A percentile compares a stretch with the other conserved stretches of the same genome.
phyloP scores from a whole-genome alignment of 106 monocot genomes.

The Dendrobium chrysotoxum region DNA sequence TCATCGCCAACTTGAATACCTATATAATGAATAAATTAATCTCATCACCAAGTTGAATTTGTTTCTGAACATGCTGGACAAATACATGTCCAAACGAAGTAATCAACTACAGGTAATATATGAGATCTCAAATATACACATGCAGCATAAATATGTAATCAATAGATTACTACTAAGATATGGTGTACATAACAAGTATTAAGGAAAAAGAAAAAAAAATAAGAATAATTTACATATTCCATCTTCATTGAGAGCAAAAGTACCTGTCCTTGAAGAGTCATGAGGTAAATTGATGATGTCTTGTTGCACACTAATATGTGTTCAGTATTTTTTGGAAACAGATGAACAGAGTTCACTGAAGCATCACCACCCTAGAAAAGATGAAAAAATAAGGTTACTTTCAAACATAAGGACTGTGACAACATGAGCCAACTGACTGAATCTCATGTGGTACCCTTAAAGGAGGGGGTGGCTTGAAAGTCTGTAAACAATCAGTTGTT shows the following conservation, averaged over 20 bases:
- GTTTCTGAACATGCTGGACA: background rate
- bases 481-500: conserved; percentile 92
- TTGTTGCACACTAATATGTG: conserved; percentile 95
- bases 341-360: conserved; percentile 85
- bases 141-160: background rate
- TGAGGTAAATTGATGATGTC: conserved; percentile 91
- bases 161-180: background rate
- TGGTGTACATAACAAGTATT: background rate
- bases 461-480: conserved; percentile 98
- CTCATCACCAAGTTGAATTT: background rate
- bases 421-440: background rate
- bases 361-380: conserved; percentile 89
- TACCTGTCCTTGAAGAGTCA: conserved; percentile 88
- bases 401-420: background rate
- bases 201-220: background rate
- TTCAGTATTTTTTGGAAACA: conserved; percentile 83
- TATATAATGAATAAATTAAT: no score
- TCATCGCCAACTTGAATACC: no score
- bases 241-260: background rate
- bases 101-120: conserved; percentile 8
- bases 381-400: background rate
- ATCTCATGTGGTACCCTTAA: conserved; percentile 49
- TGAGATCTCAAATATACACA: background rate
- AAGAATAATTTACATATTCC: no score
- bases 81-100: background rate